Evolutionary conservation across 1,139 yeast genomes (phyloP).

Genomic region (Schwanniomyces etchellsii): DNA sequence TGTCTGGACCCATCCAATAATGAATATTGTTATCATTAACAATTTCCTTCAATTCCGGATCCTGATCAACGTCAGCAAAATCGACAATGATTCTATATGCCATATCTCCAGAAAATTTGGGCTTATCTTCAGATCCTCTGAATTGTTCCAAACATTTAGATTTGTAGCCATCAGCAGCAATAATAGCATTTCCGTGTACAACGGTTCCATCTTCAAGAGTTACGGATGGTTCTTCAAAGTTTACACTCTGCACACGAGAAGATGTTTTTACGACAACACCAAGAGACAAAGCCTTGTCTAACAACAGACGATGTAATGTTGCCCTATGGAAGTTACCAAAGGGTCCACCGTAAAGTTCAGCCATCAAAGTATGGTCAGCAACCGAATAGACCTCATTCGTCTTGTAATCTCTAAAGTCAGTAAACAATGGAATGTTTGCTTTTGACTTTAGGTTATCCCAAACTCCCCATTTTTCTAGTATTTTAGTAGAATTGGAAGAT

Average conservation of each 20-base stretch:
- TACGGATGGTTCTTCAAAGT: conserved; percentile 17
- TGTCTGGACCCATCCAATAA: conserved; percentile 28
- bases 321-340: conserved; percentile 26
- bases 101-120: conserved; percentile 19
- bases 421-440: too few species aligned
- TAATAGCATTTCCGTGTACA: conserved; percentile 23
- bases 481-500: conserved; percentile 25
- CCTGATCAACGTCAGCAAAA: conserved; percentile 13
- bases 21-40: conserved; percentile 20
- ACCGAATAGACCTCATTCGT: conserved; percentile 22
- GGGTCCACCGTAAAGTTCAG: too few species aligned
- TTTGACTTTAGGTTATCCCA: conserved; percentile 16
- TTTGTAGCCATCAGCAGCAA: conserved; percentile 35
- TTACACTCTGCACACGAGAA: conserved; percentile 16
- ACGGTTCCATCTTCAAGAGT: conserved; percentile 15
- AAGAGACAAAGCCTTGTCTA: conserved; percentile 16
- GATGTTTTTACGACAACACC: conserved; percentile 16
- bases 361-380: too few species aligned
- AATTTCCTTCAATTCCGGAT: conserved; percentile 19
- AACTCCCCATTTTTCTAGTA: conserved; percentile 19
- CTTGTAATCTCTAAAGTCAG: conserved; percentile 15
- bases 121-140: conserved; percentile 13
- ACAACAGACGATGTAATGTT: conserved; percentile 20
- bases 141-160: conserved; percentile 16
- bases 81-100: conserved; percentile 20